Evolutionary conservation across 2,329 filamentous ascomycete genomes (phyloP).

Genomic region (Arthrobotrys musiformis): DNA sequence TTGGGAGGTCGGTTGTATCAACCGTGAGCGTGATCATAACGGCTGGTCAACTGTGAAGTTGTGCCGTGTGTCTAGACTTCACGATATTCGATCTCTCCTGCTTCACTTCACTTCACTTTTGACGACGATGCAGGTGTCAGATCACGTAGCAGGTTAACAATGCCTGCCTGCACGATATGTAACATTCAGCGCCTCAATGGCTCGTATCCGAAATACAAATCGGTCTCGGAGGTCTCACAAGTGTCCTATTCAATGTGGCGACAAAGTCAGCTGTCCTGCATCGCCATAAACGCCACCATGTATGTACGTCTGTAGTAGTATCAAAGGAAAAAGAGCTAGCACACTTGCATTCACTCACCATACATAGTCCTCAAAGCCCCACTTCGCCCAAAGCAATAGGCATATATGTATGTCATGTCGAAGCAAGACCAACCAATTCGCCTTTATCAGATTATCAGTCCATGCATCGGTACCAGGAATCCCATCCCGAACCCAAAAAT

Average conservation of each 20-base stretch:
- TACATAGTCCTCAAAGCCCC: background rate
- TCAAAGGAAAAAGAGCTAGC: constrained; percentile 3
- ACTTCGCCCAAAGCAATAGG: background rate
- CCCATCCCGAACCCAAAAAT: background rate
- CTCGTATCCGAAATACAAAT: background rate
- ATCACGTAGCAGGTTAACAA: background rate
- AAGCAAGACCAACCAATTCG: background rate
- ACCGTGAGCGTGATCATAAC: background rate
- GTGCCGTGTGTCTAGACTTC: constrained; percentile 9
- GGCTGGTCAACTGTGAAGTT: background rate
- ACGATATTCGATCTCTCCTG: constrained; percentile 5
- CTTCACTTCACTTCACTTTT: background rate
- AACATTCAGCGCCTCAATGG: background rate
- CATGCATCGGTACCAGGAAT: constrained; percentile 20
- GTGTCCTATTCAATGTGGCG: constrained; percentile 8
- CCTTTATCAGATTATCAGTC: constrained; percentile 3
- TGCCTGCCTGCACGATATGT: background rate
- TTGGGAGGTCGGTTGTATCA: constrained; percentile 13
- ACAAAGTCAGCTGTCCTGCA: constrained; percentile 7
- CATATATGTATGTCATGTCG: no score
- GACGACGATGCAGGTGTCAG: background rate
- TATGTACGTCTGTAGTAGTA: background rate
- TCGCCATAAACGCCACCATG: constrained; percentile 18
- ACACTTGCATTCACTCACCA: background rate
- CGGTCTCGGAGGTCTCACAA: background rate